Conservation (phyloP, 2,329 filamentous ascomycete genomes). For the Cladobotryum protrusum region DNA sequence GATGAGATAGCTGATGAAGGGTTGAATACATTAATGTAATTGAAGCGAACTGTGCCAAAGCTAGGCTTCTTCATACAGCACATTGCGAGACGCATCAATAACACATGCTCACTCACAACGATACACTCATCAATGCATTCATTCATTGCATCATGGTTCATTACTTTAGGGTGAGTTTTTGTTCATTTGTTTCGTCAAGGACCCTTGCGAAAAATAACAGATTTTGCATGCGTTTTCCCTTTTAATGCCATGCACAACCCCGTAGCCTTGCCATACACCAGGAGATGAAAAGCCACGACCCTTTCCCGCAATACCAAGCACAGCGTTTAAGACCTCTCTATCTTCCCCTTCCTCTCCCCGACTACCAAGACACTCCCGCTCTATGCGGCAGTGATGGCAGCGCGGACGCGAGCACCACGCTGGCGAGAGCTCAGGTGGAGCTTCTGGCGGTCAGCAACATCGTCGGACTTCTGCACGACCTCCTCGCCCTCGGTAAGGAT, state of each 20-base stretch:
- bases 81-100: too few species aligned
- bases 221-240: slow-evolving; percentile 24
- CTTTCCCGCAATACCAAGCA: slow-evolving; percentile 17
- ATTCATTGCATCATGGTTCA: not conserved
- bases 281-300: slow-evolving; percentile 35
- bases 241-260: slow-evolving; percentile 33
- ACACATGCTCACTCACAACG: not conserved
- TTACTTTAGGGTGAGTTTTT: slow-evolving; percentile 20
- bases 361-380: slow-evolving; percentile 12
- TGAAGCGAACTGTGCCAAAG: too few species aligned
- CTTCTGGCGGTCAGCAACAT: slow-evolving; percentile 62
- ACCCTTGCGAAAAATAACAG: slow-evolving; percentile 27
- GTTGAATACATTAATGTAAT: too few species aligned
- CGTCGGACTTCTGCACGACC: slow-evolving; percentile 89
- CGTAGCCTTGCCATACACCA: slow-evolving; percentile 33
- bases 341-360: not conserved
- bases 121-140: not conserved
- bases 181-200: slow-evolving; percentile 33
- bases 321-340: slow-evolving; percentile 7
- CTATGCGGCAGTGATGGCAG: slow-evolving; percentile 61
- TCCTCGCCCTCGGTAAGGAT: slow-evolving; percentile 98
- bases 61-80: too few species aligned
- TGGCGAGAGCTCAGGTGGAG: slow-evolving; percentile 82
- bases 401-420: slow-evolving; percentile 65
- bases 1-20: too few species aligned